Percentiles rank a stretch among this genome's conserved stretches.
These are phyloP conservation scores for Alopecurus myosuroides DNA, from an alignment of 176 grass and related monocot species.

Conservation along the genomic window DNA sequence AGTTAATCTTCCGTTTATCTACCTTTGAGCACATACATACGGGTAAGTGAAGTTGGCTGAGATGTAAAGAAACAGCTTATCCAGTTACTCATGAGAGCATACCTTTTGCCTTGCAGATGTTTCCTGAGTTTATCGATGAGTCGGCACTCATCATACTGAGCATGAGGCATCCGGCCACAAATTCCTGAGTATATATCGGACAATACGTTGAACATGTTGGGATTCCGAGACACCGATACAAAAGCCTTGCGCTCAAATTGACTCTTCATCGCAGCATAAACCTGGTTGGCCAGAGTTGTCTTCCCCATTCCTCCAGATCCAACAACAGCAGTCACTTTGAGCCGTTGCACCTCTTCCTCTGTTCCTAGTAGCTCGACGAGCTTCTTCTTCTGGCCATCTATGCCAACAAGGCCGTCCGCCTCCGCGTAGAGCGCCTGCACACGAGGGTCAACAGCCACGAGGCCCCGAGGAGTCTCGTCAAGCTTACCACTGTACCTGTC, in stretches of 20 bases:
- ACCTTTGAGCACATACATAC: too few relatives aligned
- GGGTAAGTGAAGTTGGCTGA: neutral
- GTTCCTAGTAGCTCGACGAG: neutral
- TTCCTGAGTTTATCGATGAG: neutral
- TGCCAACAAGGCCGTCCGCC: neutral
- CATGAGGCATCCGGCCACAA: neutral
- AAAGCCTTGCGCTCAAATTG: neutral
- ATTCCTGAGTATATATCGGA: neutral
- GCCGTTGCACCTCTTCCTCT: neutral
- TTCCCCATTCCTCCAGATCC: constrained; percentile 20
- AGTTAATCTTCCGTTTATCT: neutral
- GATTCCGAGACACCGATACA: neutral
- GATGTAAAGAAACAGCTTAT: neutral
- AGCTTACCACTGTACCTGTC: neutral
- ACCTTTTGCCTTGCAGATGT: neutral
- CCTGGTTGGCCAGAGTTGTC: neutral
- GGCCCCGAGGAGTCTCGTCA: neutral
- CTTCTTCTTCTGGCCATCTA: neutral
- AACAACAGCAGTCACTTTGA: neutral
- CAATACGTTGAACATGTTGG: neutral
- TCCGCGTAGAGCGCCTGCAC: neutral
- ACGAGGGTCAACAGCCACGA: neutral
- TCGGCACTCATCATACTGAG: neutral
- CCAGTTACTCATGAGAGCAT: neutral
- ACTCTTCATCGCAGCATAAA: neutral